Base-by-base conservation (phyloP, 2,329 filamentous ascomycete species). In the Purpureocillium lavendulum region DNA sequence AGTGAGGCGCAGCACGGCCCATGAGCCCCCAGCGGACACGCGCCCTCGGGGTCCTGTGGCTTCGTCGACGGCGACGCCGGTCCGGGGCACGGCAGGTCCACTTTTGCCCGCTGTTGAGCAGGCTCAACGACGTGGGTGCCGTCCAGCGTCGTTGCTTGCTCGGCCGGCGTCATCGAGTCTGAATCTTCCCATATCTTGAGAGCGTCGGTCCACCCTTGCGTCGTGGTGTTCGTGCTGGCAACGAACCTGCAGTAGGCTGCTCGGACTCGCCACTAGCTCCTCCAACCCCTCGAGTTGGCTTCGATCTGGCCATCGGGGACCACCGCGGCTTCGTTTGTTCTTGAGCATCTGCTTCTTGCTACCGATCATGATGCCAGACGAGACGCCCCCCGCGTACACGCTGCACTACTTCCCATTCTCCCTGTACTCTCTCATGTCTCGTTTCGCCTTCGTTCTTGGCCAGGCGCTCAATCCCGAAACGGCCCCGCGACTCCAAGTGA, bases 391-490 rank as follows among this genome's bases (percentile, higher is more conserved):
- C 14, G 35, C 46, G n/a, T 55, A 51, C 36, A 56, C 49, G 26
- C 47, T 59, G 38, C 49, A 57, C 36, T 55, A 52, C 41, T 59
- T 50, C 14, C 50, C 52, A 5, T 57, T 53, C 39, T 58, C 53
- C 3, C 41, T 57, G 11, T 57, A 59, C 38, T 58, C 56, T 8
- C 46, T 58, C 14, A 53, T 57, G 48, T 49, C 49, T n/a, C 52
- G 52, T 13, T 56, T 57, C 41, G 51, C 45, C 16, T 47, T 58
- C 16, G 50, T 48, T 13, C 42, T 58, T 9, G 55, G 52, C 4
- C 40, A 44, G 36, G 40, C 30, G 17, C 35, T 56, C 14, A 53
- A 52, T 29, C 45, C 49, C 2, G 46, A 47, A 14, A 52, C 47
- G 29, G 50, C 52, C 4, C 55, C 55, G 3, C 39, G 31, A 3